These are phyloP conservation scores for Liriodendron chinense DNA, from an alignment of 164 flowering plant genomes.

Conservation along the genomic window DNA sequence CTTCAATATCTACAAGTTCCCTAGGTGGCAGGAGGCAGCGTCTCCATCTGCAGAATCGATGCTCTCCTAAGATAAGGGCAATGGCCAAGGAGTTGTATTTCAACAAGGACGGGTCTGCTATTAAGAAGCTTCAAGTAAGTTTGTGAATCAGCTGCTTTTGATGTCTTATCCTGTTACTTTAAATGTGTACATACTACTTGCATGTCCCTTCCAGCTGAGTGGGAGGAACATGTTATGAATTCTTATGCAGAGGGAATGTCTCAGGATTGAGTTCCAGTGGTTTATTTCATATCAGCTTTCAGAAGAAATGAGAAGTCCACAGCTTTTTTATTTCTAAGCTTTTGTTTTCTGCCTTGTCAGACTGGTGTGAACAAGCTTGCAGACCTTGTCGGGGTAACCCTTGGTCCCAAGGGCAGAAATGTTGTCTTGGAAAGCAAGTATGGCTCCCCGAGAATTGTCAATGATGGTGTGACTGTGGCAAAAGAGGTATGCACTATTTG, in stretches of 20 bases:
- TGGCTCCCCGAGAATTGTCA: constrained; percentile 95
- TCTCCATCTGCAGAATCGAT: constrained; percentile 30
- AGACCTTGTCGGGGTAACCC: constrained; percentile 95
- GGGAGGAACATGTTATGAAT: not conserved
- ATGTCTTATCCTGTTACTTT: not conserved
- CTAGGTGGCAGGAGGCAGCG: constrained; percentile 38
- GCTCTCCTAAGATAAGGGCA: constrained; percentile 47
- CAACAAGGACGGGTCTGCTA: constrained; percentile 91
- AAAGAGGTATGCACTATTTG: constrained; percentile 43
- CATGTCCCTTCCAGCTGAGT: not conserved
- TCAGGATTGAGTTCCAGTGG: too few species aligned
- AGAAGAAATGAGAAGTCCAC: not conserved
- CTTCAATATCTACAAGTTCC: constrained; percentile 54
- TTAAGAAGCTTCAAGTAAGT: constrained; percentile 81
- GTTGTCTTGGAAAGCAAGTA: constrained; percentile 98
- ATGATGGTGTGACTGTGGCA: constrained; percentile 98
- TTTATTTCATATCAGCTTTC: not conserved
- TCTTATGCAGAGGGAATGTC: too few species aligned
- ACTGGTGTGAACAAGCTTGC: constrained; percentile 97
- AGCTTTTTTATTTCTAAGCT: not conserved
- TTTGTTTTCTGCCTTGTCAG: constrained; percentile 29
- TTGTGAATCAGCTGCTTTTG: not conserved
- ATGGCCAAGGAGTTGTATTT: constrained; percentile 92
- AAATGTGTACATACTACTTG: not conserved
- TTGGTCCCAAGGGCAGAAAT: constrained; percentile 97